Percentiles rank a stretch among this genome's conserved stretches.
Evolutionary conservation across 257 asterid genomes (phyloP).

Genomic region (Nicotiana paniculata): DNA sequence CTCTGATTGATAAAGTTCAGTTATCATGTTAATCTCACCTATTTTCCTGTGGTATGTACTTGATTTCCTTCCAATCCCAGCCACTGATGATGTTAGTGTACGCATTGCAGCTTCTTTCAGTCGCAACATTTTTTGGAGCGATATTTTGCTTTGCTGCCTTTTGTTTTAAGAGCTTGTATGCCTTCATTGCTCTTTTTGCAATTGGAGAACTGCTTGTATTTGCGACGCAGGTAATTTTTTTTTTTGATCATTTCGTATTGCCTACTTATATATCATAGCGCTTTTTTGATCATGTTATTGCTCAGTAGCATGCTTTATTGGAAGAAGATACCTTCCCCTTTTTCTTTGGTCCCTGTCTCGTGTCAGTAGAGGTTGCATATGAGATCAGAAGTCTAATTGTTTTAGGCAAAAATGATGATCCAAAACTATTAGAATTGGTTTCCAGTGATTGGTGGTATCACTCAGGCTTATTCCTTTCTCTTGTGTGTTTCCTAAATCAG

Average conservation of each 20-base stretch:
- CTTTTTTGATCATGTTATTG: background rate
- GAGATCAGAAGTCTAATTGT: background rate
- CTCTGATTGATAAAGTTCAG: background rate
- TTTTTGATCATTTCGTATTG: background rate
- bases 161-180: conserved; percentile 66
- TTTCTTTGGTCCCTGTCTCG: background rate
- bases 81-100: conserved; percentile 1
- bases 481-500: background rate
- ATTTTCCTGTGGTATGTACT: background rate
- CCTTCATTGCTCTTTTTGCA: conserved; percentile 56
- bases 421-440: background rate
- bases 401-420: background rate
- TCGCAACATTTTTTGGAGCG: conserved; percentile 60
- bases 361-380: background rate
- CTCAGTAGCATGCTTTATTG: background rate
- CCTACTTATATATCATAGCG: background rate
- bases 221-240: conserved; percentile 79
- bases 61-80: background rate
- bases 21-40: background rate
- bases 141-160: conserved; percentile 78
- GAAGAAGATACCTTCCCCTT: background rate
- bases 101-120: conserved; percentile 65
- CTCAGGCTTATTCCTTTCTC: background rate
- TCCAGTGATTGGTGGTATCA: background rate
- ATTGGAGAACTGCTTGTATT: conserved; percentile 77